These are phyloP conservation scores for Nothomitra cinnamomea DNA, from an alignment of 2,329 filamentous ascomycete genomes.

Conservation along the genomic window DNA sequence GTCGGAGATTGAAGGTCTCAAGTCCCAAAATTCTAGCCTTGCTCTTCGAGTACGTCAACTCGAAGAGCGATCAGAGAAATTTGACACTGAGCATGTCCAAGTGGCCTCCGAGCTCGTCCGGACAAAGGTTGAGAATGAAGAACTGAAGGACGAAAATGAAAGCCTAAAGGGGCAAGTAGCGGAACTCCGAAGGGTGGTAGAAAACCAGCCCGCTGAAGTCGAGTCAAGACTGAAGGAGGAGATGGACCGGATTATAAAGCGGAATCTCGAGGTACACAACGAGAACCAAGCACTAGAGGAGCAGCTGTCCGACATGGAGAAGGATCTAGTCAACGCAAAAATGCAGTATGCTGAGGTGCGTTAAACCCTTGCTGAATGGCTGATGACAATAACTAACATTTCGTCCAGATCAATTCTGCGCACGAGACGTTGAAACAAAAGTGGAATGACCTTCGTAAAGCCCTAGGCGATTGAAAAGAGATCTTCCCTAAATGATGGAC, in stretches of 20 bases:
- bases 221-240: constrained; percentile 67
- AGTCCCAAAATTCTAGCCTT: constrained; percentile 46
- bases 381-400: constrained; percentile 9
- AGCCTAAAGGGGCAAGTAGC: constrained; percentile 67
- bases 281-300: constrained; percentile 82
- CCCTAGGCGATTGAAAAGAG: constrained; percentile 23
- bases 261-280: constrained; percentile 84
- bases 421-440: constrained; percentile 60
- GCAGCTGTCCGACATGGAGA: constrained; percentile 80
- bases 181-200: constrained; percentile 72
- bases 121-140: constrained; percentile 85
- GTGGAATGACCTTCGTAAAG: constrained; percentile 54
- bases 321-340: constrained; percentile 82
- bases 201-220: constrained; percentile 76
- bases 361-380: constrained; percentile 10
- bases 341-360: constrained; percentile 89
- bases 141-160: constrained; percentile 78
- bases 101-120: constrained; percentile 83
- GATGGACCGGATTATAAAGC: constrained; percentile 80
- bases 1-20: constrained; percentile 59
- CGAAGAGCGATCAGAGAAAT: constrained; percentile 74
- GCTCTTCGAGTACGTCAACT: constrained; percentile 64
- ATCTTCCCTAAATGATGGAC: background rate
- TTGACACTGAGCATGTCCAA: constrained; percentile 78
- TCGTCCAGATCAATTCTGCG: constrained; percentile 42